Percentiles rank a stretch among this genome's conserved stretches.
phyloP scores from a whole-genome alignment of 2,329 filamentous ascomycete genomes.

The Talaromyces pinophilus region DNA sequence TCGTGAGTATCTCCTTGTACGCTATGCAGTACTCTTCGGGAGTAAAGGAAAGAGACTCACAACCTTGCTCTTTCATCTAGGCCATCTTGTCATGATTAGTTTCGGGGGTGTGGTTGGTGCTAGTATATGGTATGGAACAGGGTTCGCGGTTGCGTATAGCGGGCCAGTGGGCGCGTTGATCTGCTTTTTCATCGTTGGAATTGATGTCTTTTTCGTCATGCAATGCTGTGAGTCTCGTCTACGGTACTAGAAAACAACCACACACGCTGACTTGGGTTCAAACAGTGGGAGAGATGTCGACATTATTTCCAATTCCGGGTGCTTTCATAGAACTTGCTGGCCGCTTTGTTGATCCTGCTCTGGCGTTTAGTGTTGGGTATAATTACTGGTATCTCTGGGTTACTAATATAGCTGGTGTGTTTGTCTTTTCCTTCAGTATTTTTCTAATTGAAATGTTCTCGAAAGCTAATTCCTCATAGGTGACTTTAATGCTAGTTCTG shows the following conservation, averaged over 20 bases:
- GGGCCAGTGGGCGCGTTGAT: conserved; percentile 13
- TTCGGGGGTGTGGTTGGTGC: conserved; percentile 13
- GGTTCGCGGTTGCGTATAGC: conserved; percentile 13
- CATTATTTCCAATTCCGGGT: conserved; percentile 12
- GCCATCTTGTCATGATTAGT: conserved; percentile 14
- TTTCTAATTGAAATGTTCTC: neutral
- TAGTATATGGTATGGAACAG: conserved; percentile 15
- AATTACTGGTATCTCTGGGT: conserved; percentile 27
- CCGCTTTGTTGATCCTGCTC: conserved; percentile 20
- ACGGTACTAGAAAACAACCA: neutral
- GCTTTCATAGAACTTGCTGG: conserved; percentile 16
- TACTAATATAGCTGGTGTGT: conserved; percentile 29
- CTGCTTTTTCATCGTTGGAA: conserved; percentile 13
- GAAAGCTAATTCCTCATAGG: neutral
- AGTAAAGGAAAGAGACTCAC: neutral
- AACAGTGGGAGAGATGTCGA: conserved; percentile 16
- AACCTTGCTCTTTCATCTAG: neutral
- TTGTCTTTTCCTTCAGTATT: neutral
- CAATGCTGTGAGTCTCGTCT: neutral
- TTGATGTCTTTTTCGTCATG: neutral
- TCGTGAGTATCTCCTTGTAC: neutral
- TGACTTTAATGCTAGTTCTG: neutral
- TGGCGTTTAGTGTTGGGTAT: conserved; percentile 3
- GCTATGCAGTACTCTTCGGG: neutral
- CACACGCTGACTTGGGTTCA: neutral